These are phyloP conservation scores for Saturnispora halmiae DNA, from an alignment of 805 yeast genomes.

Conservation along the genomic window DNA sequence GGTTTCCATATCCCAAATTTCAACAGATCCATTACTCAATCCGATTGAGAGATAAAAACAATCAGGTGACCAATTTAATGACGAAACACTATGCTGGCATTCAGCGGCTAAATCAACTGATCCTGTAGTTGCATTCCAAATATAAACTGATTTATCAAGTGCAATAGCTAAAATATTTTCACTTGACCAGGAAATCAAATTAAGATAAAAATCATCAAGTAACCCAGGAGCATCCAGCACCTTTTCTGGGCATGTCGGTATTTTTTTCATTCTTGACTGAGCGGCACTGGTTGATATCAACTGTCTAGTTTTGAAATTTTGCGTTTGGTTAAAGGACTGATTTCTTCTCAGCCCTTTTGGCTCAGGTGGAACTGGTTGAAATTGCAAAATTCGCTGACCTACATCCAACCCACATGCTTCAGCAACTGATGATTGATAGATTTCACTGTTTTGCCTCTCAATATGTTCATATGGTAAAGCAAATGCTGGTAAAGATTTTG, in stretches of 20 bases:
- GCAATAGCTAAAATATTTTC: constrained; percentile 83
- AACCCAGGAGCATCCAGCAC: constrained; percentile 95
- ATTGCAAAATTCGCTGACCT: constrained; percentile 75
- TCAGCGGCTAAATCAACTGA: constrained; percentile 59
- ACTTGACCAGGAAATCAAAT: constrained; percentile 79
- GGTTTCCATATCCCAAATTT: constrained; percentile 89
- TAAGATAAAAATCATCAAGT: constrained; percentile 84
- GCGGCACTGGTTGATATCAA: constrained; percentile 38
- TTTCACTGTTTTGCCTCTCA: constrained; percentile 42
- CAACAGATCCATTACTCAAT: constrained; percentile 70
- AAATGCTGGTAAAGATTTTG: constrained; percentile 24
- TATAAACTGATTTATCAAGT: constrained; percentile 69
- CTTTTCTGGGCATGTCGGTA: constrained; percentile 84
- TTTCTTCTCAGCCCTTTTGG: constrained; percentile 20
- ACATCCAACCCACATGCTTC: constrained; percentile 88
- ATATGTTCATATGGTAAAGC: constrained; percentile 46
- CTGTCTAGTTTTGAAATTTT: constrained; percentile 18
- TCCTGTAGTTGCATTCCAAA: constrained; percentile 88
- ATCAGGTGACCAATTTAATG: constrained; percentile 86
- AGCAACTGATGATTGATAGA: constrained; percentile 76
- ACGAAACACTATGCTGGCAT: constrained; percentile 48
- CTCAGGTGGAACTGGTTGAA: constrained; percentile 80
- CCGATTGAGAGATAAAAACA: constrained; percentile 83
- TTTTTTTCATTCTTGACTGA: constrained; percentile 60
- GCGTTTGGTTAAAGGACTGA: constrained; percentile 14